phyloP scores from a whole-genome alignment of 2,329 filamentous ascomycete species.

The Paracoccidioides lutzii region DNA sequence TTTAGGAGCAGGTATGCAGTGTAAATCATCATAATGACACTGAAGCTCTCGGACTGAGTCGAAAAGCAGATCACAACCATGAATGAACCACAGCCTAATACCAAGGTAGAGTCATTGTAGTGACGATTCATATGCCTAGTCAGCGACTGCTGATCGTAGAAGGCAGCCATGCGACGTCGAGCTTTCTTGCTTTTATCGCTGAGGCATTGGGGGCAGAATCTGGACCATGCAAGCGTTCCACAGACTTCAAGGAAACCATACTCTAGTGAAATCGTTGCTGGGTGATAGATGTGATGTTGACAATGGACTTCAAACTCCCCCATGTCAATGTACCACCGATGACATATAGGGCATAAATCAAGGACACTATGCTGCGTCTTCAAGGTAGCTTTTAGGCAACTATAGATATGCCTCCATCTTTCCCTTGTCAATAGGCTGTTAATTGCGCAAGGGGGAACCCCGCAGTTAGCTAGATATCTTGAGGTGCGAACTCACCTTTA shows the following conservation, averaged over 20 bases:
- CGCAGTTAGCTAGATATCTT: background rate
- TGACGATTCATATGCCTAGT: background rate
- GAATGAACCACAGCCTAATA: background rate
- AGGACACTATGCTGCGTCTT: constrained; percentile 1
- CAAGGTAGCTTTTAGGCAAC: background rate
- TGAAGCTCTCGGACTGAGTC: background rate
- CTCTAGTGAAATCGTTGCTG: constrained; percentile 2
- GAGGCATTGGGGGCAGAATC: background rate
- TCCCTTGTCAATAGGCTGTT: background rate
- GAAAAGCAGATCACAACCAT: constrained; percentile 1
- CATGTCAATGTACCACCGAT: constrained; percentile 1
- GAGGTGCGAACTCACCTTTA: background rate
- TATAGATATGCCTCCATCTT: constrained; percentile 5
- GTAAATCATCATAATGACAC: background rate
- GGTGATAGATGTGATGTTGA: constrained; percentile 4
- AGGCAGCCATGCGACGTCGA: background rate
- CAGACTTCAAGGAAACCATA: constrained; percentile 3
- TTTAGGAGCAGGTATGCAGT: background rate
- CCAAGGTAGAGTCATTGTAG: background rate
- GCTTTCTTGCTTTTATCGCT: background rate
- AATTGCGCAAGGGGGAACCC: background rate
- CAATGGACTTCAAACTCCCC: constrained; percentile 1
- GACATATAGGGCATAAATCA: constrained; percentile 3
- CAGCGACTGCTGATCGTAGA: background rate
- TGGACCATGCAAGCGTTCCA: constrained; percentile 1